phyloP scores from a whole-genome alignment of 176 grass and related monocot species.

The Avena insularis region DNA sequence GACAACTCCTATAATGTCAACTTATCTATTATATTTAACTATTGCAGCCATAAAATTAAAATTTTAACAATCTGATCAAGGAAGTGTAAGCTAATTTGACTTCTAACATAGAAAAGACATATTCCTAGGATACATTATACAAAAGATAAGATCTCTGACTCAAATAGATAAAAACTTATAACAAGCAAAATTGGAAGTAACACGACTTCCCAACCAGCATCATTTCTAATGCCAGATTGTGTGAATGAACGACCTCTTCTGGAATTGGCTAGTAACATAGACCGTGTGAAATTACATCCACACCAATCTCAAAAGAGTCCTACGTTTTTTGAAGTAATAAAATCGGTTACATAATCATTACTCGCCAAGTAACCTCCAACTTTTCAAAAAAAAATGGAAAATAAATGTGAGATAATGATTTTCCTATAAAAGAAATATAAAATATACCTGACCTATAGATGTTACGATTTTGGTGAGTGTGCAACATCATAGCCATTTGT shows the following conservation, averaged over 20 bases:
- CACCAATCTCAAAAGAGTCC: not conserved
- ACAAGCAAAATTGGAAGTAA: not conserved
- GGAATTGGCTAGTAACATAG: not conserved
- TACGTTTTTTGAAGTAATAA: constrained; percentile 8
- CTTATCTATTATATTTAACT: not conserved
- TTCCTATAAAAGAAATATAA: not conserved
- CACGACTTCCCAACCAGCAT: not conserved
- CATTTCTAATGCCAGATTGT: not conserved
- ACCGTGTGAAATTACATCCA: not conserved
- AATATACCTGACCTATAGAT: constrained; percentile 55
- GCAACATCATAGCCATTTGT: constrained; percentile 72
- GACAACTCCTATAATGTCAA: not conserved
- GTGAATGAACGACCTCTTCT: not conserved
- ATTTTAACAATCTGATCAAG: not conserved
- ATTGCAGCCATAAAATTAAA: not conserved
- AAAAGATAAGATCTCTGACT: not conserved
- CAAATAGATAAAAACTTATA: not conserved
- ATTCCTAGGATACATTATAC: not conserved
- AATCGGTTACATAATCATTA: too few relatives aligned
- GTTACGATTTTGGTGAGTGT: constrained; percentile 69
- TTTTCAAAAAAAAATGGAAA: too few relatives aligned
- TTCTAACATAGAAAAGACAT: not conserved
- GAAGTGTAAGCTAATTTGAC: not conserved
- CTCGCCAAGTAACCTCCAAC: too few relatives aligned
- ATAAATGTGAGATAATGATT: too few relatives aligned